A percentile compares a stretch with the other conserved stretches of the same genome.
These are phyloP conservation scores for Dalbergia cochinchinensis DNA, from an alignment of 306 rosid species.

Conservation along the genomic window DNA sequence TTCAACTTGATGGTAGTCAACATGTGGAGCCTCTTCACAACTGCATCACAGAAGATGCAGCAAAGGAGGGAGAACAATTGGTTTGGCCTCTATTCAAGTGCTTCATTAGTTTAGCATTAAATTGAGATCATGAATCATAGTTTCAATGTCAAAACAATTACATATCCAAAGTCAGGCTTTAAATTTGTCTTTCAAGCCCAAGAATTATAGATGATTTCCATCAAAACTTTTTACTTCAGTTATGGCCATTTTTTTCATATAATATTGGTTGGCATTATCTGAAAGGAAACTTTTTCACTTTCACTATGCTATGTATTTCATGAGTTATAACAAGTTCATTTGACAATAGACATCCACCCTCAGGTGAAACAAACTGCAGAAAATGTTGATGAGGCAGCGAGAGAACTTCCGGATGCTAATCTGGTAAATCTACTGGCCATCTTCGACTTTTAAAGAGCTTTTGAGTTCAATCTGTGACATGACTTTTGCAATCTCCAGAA, in stretches of 20 bases:
- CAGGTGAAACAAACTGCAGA: constrained; percentile 91
- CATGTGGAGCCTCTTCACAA: constrained; percentile 88
- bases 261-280: too few species aligned
- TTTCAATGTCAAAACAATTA: not conserved
- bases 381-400: constrained; percentile 83
- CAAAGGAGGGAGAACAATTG: constrained; percentile 78
- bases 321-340: constrained; percentile 32
- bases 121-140: not conserved
- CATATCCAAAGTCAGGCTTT: constrained; percentile 19
- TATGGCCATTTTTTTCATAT: too few species aligned
- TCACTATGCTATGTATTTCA: constrained; percentile 24
- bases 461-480: constrained; percentile 41
- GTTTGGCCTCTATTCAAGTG: constrained; percentile 55
- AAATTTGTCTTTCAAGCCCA: constrained; percentile 4
- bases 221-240: not conserved
- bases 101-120: constrained; percentile 5
- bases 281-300: constrained; percentile 19
- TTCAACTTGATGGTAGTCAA: constrained; percentile 98
- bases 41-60: constrained; percentile 70
- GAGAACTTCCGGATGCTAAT: constrained; percentile 98
- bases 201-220: constrained; percentile 12
- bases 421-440: constrained; percentile 57
- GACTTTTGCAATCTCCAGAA: constrained; percentile 62
- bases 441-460: constrained; percentile 29
- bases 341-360: constrained; percentile 32